Evolutionary conservation across 257 asterid species (phyloP).

Genomic region (Pogostemon cablin): DNA sequence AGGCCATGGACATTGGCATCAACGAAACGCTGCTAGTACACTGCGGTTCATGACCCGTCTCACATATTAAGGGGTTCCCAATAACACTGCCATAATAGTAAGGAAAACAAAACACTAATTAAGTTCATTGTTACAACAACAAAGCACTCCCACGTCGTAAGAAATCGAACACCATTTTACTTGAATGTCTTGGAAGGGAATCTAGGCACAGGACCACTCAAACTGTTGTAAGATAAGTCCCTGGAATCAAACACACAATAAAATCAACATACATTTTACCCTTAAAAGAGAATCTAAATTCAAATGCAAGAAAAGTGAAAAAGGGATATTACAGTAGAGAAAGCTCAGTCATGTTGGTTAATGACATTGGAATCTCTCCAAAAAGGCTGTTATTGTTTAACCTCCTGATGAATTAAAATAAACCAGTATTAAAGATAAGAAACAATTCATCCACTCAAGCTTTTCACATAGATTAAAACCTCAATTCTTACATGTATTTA

Average conservation of each 20-base stretch:
- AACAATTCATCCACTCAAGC: background rate
- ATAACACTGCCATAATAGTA: slow-evolving; percentile 50
- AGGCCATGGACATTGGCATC: slow-evolving; percentile 93
- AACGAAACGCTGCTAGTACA: slow-evolving; percentile 62
- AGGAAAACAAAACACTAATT: background rate
- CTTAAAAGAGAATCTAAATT: background rate
- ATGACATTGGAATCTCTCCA: slow-evolving; percentile 74
- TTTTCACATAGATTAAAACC: background rate
- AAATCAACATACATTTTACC: slow-evolving; percentile 7
- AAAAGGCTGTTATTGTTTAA: slow-evolving; percentile 85
- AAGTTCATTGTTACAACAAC: slow-evolving; percentile 5
- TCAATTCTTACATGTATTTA: slow-evolving; percentile 72
- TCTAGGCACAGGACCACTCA: slow-evolving; percentile 84
- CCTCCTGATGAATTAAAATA: slow-evolving; percentile 56
- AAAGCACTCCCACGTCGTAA: background rate
- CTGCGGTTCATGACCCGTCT: slow-evolving; percentile 58
- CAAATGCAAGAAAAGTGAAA: slow-evolving; percentile 18
- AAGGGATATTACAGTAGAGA: slow-evolving; percentile 69
- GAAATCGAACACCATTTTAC: slow-evolving; percentile 46
- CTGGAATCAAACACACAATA: slow-evolving; percentile 44
- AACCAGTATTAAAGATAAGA: slow-evolving; percentile 18
- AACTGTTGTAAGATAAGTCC: slow-evolving; percentile 94
- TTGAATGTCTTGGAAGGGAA: slow-evolving; percentile 82
- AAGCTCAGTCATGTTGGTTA: slow-evolving; percentile 74
- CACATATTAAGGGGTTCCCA: slow-evolving; percentile 87